These are phyloP conservation scores for Trichosporon inkin DNA, from an alignment of 1,284 basidiomycete species.

Conservation along the genomic window DNA sequence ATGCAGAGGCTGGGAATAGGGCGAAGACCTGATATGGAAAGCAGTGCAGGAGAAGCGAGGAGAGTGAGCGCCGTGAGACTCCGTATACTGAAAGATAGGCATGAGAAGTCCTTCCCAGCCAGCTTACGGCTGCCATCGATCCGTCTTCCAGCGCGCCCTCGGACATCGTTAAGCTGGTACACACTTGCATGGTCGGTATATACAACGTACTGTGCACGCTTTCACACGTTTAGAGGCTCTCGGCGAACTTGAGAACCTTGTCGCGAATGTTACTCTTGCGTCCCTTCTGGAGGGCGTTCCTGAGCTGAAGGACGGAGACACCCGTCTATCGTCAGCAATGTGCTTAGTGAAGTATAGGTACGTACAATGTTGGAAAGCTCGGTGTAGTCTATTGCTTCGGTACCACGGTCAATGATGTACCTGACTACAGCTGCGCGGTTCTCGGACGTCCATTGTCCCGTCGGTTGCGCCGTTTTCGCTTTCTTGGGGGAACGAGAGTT, in stretches of 20 bases:
- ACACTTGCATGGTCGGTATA: not conserved
- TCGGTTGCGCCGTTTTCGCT: not conserved
- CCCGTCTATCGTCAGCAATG: constrained; percentile 19
- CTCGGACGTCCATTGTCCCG: constrained; percentile 23
- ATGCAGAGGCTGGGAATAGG: too few species aligned
- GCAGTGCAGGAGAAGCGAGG: too few species aligned
- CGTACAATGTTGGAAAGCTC: constrained; percentile 24
- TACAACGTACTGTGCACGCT: not conserved
- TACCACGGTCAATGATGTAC: constrained; percentile 26
- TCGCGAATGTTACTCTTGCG: constrained; percentile 32
- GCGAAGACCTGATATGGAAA: too few species aligned
- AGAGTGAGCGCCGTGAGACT: too few species aligned
- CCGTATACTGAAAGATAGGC: too few species aligned
- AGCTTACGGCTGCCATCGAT: too few species aligned
- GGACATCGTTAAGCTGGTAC: not conserved
- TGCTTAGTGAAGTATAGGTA: not conserved
- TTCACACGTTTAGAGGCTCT: not conserved
- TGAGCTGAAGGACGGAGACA: constrained; percentile 22
- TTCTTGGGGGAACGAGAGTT: not conserved
- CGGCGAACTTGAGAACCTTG: constrained; percentile 14
- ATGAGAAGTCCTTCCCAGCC: too few species aligned
- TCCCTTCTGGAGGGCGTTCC: constrained; percentile 31
- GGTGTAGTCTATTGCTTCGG: constrained; percentile 21
- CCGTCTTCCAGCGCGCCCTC: too few species aligned
- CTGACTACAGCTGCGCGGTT: constrained; percentile 24